Evolutionary conservation across 163 green algal genomes (phyloP), one percentile per base, ranked within the genome.

Genomic region (Chlamydomonas reinhardtii): DNA sequence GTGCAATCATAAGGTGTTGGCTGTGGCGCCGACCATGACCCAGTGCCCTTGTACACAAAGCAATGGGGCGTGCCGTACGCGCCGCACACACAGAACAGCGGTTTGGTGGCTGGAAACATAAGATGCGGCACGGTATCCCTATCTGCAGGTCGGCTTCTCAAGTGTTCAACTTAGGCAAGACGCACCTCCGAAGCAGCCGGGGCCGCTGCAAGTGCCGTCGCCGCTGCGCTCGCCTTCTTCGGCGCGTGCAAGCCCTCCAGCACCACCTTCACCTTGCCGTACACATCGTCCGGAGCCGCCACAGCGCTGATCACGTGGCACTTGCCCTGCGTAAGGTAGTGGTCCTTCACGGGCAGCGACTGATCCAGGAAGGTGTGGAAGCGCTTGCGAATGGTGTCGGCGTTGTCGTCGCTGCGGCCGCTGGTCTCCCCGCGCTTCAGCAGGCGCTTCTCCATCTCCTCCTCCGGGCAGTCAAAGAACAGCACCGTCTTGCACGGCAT

Each of bases 391-490:
- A 97, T 96, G 61, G 94, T 97, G 34, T 93, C 94, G n/a, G 88
- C 93, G 77, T 97, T 97, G 91, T 97, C 94, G 71, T 97, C 94
- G 56, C 84, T 82, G 59, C 94, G 90, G 17, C 94, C 94, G 69
- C 87, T 93, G 70, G 91, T 93, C 88, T 94, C 81, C 29, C 90
- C 89, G 48, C 90, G 91, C 86, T 86, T 82, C 56, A 94, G 70
- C 81, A 86, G 70, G 31, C 81, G 81, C 81, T 86, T 73, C 70
- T 80, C 70, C 81, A 86, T 86, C 56, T 74, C 71, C 56, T 73
- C 81, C 81, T 86, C 81, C 19, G 94, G 91, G 82, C 92, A 96
- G 88, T 97, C 94, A 83, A 96, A 97, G 87, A 95, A 96, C n/a
- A 97, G 90, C 32, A 97, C 92, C 22, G 83, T 83, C 83, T 91